These are phyloP conservation scores for Sambucus nigra DNA, from an alignment of 129 eudicot genomes.

Conservation along the genomic window DNA sequence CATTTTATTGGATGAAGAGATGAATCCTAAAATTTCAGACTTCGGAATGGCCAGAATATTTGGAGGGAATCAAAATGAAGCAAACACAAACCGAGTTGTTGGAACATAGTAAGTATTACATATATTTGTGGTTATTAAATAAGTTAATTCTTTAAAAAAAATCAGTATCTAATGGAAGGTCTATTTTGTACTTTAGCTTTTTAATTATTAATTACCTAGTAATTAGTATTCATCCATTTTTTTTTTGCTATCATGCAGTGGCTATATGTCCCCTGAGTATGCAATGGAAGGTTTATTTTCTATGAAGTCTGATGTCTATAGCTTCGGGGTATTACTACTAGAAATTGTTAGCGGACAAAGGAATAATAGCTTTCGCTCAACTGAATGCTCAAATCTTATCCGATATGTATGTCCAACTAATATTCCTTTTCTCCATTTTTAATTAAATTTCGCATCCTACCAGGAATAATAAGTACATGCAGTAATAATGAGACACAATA, in stretches of 20 bases:
- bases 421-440: neutral
- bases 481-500: neutral
- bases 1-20: slow-evolving; percentile 48
- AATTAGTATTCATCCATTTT: neutral
- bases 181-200: too few species aligned
- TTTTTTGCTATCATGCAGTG: slow-evolving; percentile 11
- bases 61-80: slow-evolving; percentile 34
- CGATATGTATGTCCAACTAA: slow-evolving; percentile 27
- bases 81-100: slow-evolving; percentile 28
- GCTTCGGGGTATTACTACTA: slow-evolving; percentile 41
- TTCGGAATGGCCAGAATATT: slow-evolving; percentile 48
- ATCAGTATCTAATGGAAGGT: too few species aligned
- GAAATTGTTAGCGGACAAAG: slow-evolving; percentile 48
- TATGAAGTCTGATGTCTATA: slow-evolving; percentile 23
- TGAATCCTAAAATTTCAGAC: slow-evolving; percentile 71
- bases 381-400: slow-evolving; percentile 26
- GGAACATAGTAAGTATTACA: slow-evolving; percentile 39
- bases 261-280: slow-evolving; percentile 30
- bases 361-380: slow-evolving; percentile 24
- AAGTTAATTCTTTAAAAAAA: too few species aligned
- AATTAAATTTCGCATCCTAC: neutral
- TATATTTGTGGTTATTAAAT: neutral
- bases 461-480: neutral
- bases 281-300: slow-evolving; percentile 25
- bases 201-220: slow-evolving; percentile 4